Percentiles rank a stretch among this genome's conserved stretches.
phyloP scores from a whole-genome alignment of 148 eudicot genomes.

The Linanthus parryae region DNA sequence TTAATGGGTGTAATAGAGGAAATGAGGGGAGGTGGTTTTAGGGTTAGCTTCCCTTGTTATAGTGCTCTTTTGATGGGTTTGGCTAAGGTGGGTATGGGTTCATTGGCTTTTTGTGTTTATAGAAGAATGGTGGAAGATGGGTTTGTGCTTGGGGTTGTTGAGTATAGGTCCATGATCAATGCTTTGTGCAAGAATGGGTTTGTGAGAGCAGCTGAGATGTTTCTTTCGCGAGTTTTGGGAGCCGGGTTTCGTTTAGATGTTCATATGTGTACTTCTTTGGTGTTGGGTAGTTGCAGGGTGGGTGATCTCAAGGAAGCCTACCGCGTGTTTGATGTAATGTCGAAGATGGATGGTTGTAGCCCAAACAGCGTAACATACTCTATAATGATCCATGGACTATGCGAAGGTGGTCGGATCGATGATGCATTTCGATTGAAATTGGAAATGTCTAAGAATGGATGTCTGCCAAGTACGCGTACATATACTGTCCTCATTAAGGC shows the following conservation, averaged over 20 bases:
- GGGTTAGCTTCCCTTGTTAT: slow-evolving; percentile 25
- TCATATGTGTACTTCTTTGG: slow-evolving; percentile 21
- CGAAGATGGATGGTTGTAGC: slow-evolving; percentile 13
- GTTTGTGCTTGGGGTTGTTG: slow-evolving; percentile 15
- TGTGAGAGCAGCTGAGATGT: no score
- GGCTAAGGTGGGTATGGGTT: slow-evolving; percentile 24
- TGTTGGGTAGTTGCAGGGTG: slow-evolving; percentile 22
- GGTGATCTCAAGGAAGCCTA: slow-evolving; percentile 23
- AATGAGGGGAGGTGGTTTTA: slow-evolving; percentile 20
- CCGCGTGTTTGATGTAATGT: slow-evolving; percentile 27
- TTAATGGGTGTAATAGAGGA: slow-evolving; percentile 19
- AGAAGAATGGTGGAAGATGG: slow-evolving; percentile 24
- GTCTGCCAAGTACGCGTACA: slow-evolving; percentile 15
- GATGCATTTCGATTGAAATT: slow-evolving; percentile 19
- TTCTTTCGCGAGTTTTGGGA: no score
- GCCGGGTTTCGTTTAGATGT: slow-evolving; percentile 21
- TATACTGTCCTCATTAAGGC: slow-evolving; percentile 15
- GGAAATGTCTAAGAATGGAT: slow-evolving; percentile 23
- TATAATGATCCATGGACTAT: slow-evolving; percentile 19
- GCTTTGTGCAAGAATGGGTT: slow-evolving; percentile 26
- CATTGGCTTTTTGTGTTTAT: slow-evolving; percentile 17
- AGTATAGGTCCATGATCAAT: slow-evolving; percentile 19
- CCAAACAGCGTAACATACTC: slow-evolving; percentile 24
- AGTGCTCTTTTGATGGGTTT: slow-evolving; percentile 27
- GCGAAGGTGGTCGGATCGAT: slow-evolving; percentile 18